Evolutionary conservation across 768 basidiomycete species (phyloP), one percentile per base, ranked within the genome.

Genomic region (Cystofilobasidium bisporidii): DNA sequence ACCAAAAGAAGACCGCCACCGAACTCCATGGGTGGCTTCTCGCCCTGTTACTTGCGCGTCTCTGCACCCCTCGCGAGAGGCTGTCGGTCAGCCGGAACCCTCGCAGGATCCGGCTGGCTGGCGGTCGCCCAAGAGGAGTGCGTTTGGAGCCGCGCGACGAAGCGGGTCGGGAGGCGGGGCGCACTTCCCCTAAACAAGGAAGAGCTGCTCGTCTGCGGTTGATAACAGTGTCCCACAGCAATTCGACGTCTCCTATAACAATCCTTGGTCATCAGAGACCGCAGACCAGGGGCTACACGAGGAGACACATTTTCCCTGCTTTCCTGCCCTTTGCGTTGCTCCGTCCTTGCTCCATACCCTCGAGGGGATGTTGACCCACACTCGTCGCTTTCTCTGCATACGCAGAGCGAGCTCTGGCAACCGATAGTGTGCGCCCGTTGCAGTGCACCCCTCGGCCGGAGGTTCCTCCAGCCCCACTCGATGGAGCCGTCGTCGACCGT

Each of bases 221-320:
- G 93, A 98, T 98, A 93, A 91, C 87, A 88, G 79, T 82, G 88
- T 89, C 93, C 93, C 75, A 96, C 73, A 94, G 79, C 56, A 79
- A 87, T 50, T 70, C 72, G 64, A 2, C 9, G 8, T 14, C 60
- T 63, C 33, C 43, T 61, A 40, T 20, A 62, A 68, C 90, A 93
- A 91, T 93, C 92, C 90, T 86, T 87, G 83, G 85, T 79, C 82
- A 81, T 80, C 81, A 81, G 73, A 79, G 89, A 87, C 82, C 79
- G 72, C 74, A 84, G 83, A 81, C 75, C 81, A 84, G 83, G 87
- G 41, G 91, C 93, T 97, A 97, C 93, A 81, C 80, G 83, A 81
- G 86, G 84, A 86, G 79, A 79, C 78, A 96, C 87, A 97, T 58
- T 33, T 18, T 43, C 20, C 26, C 48, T n/a, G 53, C 33, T 41